Evolutionary conservation across 2,329 filamentous ascomycete genomes (phyloP).

Genomic region (Ceratocystis diversiconidia): DNA sequence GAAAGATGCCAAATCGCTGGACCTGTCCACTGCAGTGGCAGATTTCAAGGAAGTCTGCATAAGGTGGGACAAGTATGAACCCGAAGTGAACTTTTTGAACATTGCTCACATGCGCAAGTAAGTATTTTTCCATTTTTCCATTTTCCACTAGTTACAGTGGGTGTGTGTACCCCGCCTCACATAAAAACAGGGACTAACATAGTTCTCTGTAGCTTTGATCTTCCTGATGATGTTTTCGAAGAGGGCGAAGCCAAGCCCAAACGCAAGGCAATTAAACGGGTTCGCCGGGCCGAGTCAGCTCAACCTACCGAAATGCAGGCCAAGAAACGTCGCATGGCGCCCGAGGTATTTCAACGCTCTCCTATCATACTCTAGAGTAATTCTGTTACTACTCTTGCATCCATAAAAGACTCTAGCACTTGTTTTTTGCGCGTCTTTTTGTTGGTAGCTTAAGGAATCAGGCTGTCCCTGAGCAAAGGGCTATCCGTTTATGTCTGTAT

Average conservation of each 20-base stretch:
- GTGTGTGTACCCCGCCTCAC: background rate
- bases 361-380: background rate
- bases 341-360: slow-evolving; percentile 29
- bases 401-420: too few relatives aligned
- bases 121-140: slow-evolving; percentile 24
- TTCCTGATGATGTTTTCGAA: slow-evolving; percentile 82
- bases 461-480: background rate
- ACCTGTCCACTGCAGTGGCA: slow-evolving; percentile 67
- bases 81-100: slow-evolving; percentile 60
- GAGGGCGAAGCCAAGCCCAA: slow-evolving; percentile 61
- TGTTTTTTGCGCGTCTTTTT: background rate
- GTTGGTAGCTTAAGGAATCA: background rate
- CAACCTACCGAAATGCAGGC: slow-evolving; percentile 27
- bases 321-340: slow-evolving; percentile 36
- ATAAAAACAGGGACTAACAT: slow-evolving; percentile 2
- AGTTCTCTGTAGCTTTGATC: slow-evolving; percentile 49
- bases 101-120: slow-evolving; percentile 81
- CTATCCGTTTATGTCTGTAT: background rate
- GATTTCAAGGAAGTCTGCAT: slow-evolving; percentile 77
- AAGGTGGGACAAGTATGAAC: slow-evolving; percentile 59
- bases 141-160: background rate
- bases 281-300: slow-evolving; percentile 22
- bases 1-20: slow-evolving; percentile 61
- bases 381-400: background rate
- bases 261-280: slow-evolving; percentile 35